phyloP scores from a whole-genome alignment of 768 basidiomycete genomes.

The Kockovaella imperatae region DNA sequence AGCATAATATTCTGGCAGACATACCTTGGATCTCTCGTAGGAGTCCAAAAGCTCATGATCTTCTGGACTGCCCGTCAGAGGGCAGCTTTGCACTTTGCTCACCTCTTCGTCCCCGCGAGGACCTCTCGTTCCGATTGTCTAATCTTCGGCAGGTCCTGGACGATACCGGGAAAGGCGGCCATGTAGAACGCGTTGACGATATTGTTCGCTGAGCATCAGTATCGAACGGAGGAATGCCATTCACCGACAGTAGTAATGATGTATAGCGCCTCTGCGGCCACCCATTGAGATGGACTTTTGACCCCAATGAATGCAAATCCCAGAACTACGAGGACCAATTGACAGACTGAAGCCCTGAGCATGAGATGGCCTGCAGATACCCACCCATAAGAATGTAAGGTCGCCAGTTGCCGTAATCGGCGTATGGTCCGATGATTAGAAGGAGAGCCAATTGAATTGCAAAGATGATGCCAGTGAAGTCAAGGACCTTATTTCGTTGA shows the following conservation, averaged over 20 bases:
- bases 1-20: too few species aligned
- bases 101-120: conserved; percentile 5
- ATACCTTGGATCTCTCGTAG: neutral
- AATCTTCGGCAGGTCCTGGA: conserved; percentile 11
- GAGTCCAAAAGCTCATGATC: neutral
- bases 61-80: conserved; percentile 4
- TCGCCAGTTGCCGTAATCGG: conserved; percentile 16
- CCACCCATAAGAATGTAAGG: conserved; percentile 11
- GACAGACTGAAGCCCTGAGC: neutral
- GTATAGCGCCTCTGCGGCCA: conserved; percentile 7
- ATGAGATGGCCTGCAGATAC: neutral
- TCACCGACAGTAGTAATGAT: conserved; percentile 8
- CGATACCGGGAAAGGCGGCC: conserved; percentile 10
- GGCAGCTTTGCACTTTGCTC: conserved; percentile 6
- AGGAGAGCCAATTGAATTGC: conserved; percentile 9
- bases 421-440: conserved; percentile 9
- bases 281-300: conserved; percentile 7
- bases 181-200: conserved; percentile 12
- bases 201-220: neutral
- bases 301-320: conserved; percentile 8
- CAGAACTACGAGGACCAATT: neutral
- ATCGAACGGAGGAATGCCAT: neutral
- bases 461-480: conserved; percentile 12
- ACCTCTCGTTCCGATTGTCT: conserved; percentile 11
- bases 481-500: conserved; percentile 11